phyloP scores from a whole-genome alignment of 2,329 filamentous ascomycete genomes.

The Monosporascus ibericus region DNA sequence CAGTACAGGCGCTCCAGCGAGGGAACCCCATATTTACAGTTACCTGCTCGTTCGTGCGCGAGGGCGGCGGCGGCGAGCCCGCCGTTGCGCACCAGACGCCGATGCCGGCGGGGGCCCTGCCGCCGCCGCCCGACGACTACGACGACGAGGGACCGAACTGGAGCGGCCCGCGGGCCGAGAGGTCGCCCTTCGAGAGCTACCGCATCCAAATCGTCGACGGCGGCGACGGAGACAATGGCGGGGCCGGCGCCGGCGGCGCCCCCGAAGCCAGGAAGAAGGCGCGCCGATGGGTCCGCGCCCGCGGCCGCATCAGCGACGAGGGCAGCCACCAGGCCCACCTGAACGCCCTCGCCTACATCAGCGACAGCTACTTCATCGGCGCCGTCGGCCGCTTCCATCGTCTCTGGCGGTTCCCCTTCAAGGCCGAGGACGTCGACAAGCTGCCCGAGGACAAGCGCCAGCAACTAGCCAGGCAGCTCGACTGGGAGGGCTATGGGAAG shows the following conservation, averaged over 20 bases:
- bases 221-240: slow-evolving; percentile 4
- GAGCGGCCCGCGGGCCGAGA: slow-evolving; percentile 26
- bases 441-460: slow-evolving; percentile 36
- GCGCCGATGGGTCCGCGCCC: slow-evolving; percentile 67
- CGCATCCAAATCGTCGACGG: slow-evolving; percentile 32
- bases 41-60: slow-evolving; percentile 28
- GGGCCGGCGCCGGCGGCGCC: neutral
- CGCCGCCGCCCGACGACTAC: slow-evolving; percentile 34
- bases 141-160: slow-evolving; percentile 39
- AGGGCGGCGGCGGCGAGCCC: slow-evolving; percentile 46
- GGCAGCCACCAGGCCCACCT: slow-evolving; percentile 79
- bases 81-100: slow-evolving; percentile 60
- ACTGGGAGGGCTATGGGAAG: slow-evolving; percentile 38
- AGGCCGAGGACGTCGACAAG: slow-evolving; percentile 46
- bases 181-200: slow-evolving; percentile 43
- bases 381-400: slow-evolving; percentile 77
- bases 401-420: slow-evolving; percentile 65
- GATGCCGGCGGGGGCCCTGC: slow-evolving; percentile 42
- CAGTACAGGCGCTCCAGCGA: slow-evolving; percentile 88
- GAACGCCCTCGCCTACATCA: slow-evolving; percentile 86
- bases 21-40: slow-evolving; percentile 92
- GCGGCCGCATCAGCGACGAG: slow-evolving; percentile 64
- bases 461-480: slow-evolving; percentile 32
- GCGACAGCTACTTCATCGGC: slow-evolving; percentile 88
- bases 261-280: slow-evolving; percentile 36